phyloP scores from a whole-genome alignment of 768 basidiomycete genomes.

The Panaeolus cyanescens region DNA sequence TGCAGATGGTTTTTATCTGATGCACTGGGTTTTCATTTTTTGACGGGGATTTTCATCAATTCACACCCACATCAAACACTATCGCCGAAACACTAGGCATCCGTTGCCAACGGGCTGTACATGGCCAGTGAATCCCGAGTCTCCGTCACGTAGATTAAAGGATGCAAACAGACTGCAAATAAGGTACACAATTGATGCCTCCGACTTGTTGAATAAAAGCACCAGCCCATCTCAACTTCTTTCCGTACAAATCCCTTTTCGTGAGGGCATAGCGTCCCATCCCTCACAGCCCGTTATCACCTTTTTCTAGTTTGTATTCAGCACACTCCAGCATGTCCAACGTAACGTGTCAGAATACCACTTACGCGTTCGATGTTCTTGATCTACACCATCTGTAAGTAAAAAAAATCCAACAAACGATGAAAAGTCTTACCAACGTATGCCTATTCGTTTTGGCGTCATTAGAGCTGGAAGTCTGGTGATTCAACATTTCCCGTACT shows the following conservation, averaged over 20 bases:
- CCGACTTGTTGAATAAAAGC: too few relatives aligned
- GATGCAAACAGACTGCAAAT: neutral
- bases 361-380: neutral
- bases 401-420: neutral
- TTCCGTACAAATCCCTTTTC: too few relatives aligned
- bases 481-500: neutral
- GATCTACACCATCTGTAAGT: neutral
- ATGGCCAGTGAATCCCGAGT: neutral
- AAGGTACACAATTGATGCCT: neutral
- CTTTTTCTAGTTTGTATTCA: too few relatives aligned
- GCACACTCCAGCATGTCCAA: too few relatives aligned
- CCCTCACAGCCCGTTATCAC: too few relatives aligned
- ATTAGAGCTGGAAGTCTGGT: constrained; percentile 25
- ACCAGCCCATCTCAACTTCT: too few relatives aligned
- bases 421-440: neutral
- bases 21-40: neutral
- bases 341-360: neutral
- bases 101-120: neutral
- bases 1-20: neutral
- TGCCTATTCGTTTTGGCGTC: neutral
- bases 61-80: neutral
- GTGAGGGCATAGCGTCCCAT: too few relatives aligned
- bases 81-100: neutral
- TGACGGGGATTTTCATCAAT: neutral
- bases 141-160: neutral